These are phyloP conservation scores for Cordyceps fumosorosea DNA, from an alignment of 2,329 filamentous ascomycete species.

Conservation along the genomic window DNA sequence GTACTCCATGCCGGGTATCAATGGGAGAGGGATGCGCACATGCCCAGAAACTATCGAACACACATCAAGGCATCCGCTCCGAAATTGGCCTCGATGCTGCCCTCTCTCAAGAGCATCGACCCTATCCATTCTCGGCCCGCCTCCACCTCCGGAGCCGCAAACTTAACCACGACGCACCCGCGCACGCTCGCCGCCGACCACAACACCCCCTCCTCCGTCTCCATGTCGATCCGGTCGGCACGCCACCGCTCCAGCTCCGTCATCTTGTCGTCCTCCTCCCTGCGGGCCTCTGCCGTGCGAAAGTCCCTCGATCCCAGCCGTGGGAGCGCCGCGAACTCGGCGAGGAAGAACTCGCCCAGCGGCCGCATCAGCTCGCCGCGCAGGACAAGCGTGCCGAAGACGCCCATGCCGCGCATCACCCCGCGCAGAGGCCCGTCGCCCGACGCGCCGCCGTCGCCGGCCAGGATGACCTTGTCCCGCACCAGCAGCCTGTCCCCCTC, in stretches of 20 bases:
- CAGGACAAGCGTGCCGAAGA: slow-evolving; percentile 81
- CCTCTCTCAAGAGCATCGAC: slow-evolving; percentile 66
- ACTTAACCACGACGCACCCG: slow-evolving; percentile 85
- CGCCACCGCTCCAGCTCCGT: slow-evolving; percentile 48
- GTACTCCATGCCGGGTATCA: not conserved
- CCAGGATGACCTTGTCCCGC: slow-evolving; percentile 76
- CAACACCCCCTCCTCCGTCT: slow-evolving; percentile 55
- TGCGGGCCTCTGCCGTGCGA: slow-evolving; percentile 45
- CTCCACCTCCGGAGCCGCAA: slow-evolving; percentile 76
- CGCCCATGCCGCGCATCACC: slow-evolving; percentile 67
- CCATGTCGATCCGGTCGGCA: slow-evolving; percentile 46
- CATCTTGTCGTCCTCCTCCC: slow-evolving; percentile 26
- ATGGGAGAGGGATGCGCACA: not conserved
- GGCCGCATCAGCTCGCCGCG: slow-evolving; percentile 62
- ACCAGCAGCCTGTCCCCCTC: slow-evolving; percentile 58
- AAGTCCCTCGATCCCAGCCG: slow-evolving; percentile 80
- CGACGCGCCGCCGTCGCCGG: slow-evolving; percentile 41
- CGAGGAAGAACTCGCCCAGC: slow-evolving; percentile 67
- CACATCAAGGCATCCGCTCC: slow-evolving; percentile 78
- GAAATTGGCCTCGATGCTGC: slow-evolving; percentile 63
- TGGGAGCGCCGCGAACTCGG: slow-evolving; percentile 71
- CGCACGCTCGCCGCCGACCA: slow-evolving; percentile 80
- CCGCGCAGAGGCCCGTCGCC: slow-evolving; percentile 39
- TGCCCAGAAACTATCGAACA: slow-evolving; percentile 41
- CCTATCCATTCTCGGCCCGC: slow-evolving; percentile 74